Evolutionary conservation across 257 asterid species (phyloP), one percentile per base, ranked within the genome.

Genomic region (Nicotiana obtusifolia): DNA sequence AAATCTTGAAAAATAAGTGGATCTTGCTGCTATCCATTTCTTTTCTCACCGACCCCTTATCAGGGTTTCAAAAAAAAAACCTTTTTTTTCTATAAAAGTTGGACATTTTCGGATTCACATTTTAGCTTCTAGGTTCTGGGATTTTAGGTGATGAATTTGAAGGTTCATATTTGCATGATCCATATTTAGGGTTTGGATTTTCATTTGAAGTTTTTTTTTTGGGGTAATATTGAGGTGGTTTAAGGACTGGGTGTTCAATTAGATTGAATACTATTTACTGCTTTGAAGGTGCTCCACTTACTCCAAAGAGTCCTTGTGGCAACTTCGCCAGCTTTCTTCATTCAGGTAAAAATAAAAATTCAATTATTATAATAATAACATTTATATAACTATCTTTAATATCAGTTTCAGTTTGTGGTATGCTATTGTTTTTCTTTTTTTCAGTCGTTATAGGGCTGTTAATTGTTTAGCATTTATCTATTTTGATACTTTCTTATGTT

Each of bases 301-400:
- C 77, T 80, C 54, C 52, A 80, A 47, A 9, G 54, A 22, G 60
- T 44, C 59, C 22, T 71, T 22, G 78, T 41, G 78, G 61, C 54
- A 64, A 66, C 82, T 64, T 41, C 53, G 47, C 33, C 77, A 80
- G 66, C 57, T 65, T 80, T 80, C 78, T 65, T 80, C 66, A 30
- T 71, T 65, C 83, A 80, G 83, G 83, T 80, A 80, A 78, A 64
- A 28, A 73, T 73, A 14, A 44, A 41, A 22, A 22, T 47, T 33
- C 37, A 73, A 3, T 22, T 61, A 19, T 22, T 26, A 61, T 24
- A 5, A 24, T 41, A 41, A 2, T 62, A 62, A 26, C n/a, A n/a
- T 62, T 62, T 11, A 26, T 24, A 5, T 62, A 62, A 62, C 68
- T 62, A 61, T 14, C 31, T 10, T 47, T 22, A 73, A 15, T 24